Evolutionary conservation across 768 basidiomycete genomes (phyloP), one percentile per base, ranked within the genome.

Genomic region (Trametes elegans): DNA sequence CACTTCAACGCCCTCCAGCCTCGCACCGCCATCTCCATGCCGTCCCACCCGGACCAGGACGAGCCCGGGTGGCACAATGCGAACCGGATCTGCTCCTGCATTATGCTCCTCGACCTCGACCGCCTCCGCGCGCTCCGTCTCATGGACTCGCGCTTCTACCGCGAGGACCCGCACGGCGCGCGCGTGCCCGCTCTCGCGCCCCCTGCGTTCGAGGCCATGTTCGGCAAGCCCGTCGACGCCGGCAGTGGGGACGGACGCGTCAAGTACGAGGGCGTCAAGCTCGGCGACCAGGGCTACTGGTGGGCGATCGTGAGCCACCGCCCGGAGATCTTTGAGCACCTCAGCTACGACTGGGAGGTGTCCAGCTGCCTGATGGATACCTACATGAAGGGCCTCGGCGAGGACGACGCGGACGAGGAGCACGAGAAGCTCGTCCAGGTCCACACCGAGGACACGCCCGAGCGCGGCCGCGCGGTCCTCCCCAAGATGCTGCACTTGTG

Each of bases 261-360:
- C 19, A 38, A 39, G 19, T 77, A 78, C 53, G 62, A 71, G 39
- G 73, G 76, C 57, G 77, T 76, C 3, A 73, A 71, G n/a, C 71
- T 80, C 28, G 78, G 78, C 32, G 79, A 79, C 61, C 78, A 80
- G 63, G 76, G 76, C 3, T 80, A 77, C 56, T 80, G 76, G 76
- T 80, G 78, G 78, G 78, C 79, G 42, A 77, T 80, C 55, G 73
- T 79, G n/a, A 70, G 71, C 54, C 65, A 75, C 53, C 70, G 68
- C 32, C 68, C 65, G 13, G 73, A 77, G 31, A 61, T 79, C 7
- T 76, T 74, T 53, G 68, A 72, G 58, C 76, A 73, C 35, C 62
- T 80, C 49, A 68, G 66, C 51, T 77, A 67, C 60, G 78, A 78
- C 55, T 80, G 74, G 63, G 78, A 80, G 65, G 71, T 79, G 19